A percentile compares a stretch with the other conserved stretches of the same genome.
These are phyloP conservation scores for Lactarius indigo DNA, from an alignment of 768 basidiomycete species.

Conservation along the genomic window DNA sequence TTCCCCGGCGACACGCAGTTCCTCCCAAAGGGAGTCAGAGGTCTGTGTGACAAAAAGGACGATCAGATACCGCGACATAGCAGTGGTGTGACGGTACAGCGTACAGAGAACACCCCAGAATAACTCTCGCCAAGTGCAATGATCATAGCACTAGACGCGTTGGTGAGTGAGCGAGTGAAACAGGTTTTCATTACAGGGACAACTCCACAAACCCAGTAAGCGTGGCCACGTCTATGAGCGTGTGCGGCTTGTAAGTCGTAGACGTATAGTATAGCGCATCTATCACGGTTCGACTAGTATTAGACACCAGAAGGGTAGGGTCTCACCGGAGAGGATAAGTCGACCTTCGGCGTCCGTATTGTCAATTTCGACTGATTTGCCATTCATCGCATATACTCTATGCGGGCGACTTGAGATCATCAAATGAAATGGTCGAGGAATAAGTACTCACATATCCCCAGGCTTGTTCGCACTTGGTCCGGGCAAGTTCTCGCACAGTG, in stretches of 20 bases:
- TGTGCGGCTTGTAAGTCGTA: constrained; percentile 73
- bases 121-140: constrained; percentile 73
- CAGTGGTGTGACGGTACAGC: constrained; percentile 24
- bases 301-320: neutral
- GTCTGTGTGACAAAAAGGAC: constrained; percentile 39
- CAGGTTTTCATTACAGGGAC: neutral
- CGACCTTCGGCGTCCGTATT: constrained; percentile 87
- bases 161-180: neutral
- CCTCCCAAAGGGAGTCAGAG: constrained; percentile 70
- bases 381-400: constrained; percentile 84
- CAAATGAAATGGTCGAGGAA: too few species aligned
- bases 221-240: constrained; percentile 84
- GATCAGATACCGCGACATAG: neutral
- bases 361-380: constrained; percentile 82
- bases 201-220: constrained; percentile 60
- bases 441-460: constrained; percentile 66
- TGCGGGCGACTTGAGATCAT: neutral
- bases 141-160: constrained; percentile 63
- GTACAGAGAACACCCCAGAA: constrained; percentile 75
- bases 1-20: constrained; percentile 66
- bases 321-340: constrained; percentile 64
- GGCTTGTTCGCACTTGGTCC: constrained; percentile 66
- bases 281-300: constrained; percentile 26
- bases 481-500: constrained; percentile 85
- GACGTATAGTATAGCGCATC: constrained; percentile 85